Evolutionary conservation across 768 basidiomycete species (phyloP).

Genomic region (Agaricus blazei): DNA sequence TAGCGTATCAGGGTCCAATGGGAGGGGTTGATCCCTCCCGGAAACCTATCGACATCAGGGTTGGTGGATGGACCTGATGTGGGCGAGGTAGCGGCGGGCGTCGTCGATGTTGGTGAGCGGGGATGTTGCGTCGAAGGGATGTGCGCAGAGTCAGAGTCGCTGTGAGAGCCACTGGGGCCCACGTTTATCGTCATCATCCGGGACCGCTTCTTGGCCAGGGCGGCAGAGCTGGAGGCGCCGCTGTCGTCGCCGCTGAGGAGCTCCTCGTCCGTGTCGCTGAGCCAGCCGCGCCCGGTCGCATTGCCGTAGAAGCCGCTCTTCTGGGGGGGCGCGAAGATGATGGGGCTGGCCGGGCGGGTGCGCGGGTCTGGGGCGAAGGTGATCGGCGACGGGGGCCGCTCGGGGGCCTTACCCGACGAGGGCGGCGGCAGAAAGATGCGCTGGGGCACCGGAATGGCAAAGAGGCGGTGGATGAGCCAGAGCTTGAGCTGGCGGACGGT

Average conservation of each 20-base stretch:
- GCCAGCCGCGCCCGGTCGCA: not conserved
- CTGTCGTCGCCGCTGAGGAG: not conserved
- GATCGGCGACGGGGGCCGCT: conserved; percentile 60
- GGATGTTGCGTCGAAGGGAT: not conserved
- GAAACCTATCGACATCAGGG: conserved; percentile 9
- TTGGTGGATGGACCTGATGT: not conserved
- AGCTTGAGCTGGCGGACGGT: conserved; percentile 60
- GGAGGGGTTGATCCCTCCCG: conserved; percentile 3
- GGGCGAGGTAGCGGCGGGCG: not conserved
- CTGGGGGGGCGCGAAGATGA: conserved; percentile 31
- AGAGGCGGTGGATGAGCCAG: conserved; percentile 55
- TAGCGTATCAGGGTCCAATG: conserved; percentile 54
- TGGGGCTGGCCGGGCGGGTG: conserved; percentile 35
- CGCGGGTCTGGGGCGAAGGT: conserved; percentile 53
- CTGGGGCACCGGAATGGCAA: conserved; percentile 29
- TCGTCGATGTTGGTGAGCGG: not conserved
- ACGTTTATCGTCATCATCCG: not conserved
- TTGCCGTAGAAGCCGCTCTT: conserved; percentile 10
- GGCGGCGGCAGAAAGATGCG: conserved; percentile 16
- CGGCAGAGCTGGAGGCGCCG: not conserved
- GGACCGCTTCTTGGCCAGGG: not conserved
- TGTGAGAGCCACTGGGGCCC: not conserved
- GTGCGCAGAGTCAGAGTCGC: not conserved
- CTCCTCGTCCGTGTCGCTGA: conserved; percentile 13
- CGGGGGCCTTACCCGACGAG: conserved; percentile 7